Evolutionary conservation across 2,329 filamentous ascomycete genomes (phyloP).

Genomic region (Grosmannia clavigera): DNA sequence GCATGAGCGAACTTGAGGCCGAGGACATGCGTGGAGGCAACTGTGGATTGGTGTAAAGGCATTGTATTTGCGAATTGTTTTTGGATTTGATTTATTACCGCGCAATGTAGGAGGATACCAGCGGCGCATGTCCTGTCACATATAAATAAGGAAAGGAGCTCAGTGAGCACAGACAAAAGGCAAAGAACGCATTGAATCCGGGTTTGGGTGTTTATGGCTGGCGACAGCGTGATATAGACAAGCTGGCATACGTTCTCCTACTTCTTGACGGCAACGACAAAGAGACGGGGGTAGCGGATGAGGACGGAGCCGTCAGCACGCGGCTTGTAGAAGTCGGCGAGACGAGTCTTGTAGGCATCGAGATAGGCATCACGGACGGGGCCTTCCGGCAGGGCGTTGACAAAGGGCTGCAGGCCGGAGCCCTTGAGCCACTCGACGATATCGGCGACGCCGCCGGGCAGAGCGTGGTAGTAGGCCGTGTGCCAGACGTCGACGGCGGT

Average conservation of each 20-base stretch:
- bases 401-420: constrained; percentile 41
- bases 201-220: too few species aligned
- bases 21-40: background rate
- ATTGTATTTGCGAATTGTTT: background rate
- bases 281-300: constrained; percentile 42
- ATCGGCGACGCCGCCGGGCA: constrained; percentile 31
- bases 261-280: constrained; percentile 32
- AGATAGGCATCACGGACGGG: constrained; percentile 31
- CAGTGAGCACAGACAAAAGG: background rate
- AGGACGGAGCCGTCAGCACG: constrained; percentile 39
- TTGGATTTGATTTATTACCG: background rate
- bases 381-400: constrained; percentile 29
- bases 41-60: background rate
- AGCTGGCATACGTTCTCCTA: background rate
- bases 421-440: constrained; percentile 50
- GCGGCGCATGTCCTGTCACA: constrained; percentile 1
- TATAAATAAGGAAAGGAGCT: background rate
- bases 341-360: constrained; percentile 28
- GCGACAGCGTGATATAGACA: background rate
- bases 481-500: constrained; percentile 38
- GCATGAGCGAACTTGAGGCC: background rate
- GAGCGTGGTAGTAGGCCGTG: constrained; percentile 38
- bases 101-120: constrained; percentile 2
- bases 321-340: constrained; percentile 31
- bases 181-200: background rate